Evolutionary conservation across 805 yeast species (phyloP).

Genomic region (Metschnikowia reukaufii): DNA sequence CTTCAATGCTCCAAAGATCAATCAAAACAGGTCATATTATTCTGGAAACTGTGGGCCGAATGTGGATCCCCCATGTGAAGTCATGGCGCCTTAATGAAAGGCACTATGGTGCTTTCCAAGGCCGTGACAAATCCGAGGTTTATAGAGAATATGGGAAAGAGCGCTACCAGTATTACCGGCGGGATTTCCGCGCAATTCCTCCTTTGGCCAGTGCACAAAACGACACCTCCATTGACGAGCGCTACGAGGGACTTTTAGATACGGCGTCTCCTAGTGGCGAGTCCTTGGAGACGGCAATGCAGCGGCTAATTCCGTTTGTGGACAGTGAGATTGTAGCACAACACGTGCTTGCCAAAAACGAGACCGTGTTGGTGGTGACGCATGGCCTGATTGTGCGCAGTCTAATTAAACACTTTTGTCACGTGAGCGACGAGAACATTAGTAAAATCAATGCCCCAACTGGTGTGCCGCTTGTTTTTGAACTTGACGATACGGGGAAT

Average conservation of each 20-base stretch:
- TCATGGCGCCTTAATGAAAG: conserved; percentile 46
- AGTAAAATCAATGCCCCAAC: conserved; percentile 44
- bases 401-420: conserved; percentile 37
- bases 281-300: conserved; percentile 39
- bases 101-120: conserved; percentile 46
- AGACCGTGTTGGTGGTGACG: conserved; percentile 39
- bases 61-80: conserved; percentile 40
- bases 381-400: conserved; percentile 46
- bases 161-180: conserved; percentile 38
- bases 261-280: conserved; percentile 39
- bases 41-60: conserved; percentile 29
- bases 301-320: conserved; percentile 40
- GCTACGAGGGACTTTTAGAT: conserved; percentile 29
- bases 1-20: conserved; percentile 40
- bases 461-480: conserved; percentile 46
- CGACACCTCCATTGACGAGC: conserved; percentile 37
- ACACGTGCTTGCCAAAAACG: conserved; percentile 24
- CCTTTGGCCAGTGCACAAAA: conserved; percentile 29
- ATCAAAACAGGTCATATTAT: conserved; percentile 44
- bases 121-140: conserved; percentile 38
- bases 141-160: conserved; percentile 36
- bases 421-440: conserved; percentile 38
- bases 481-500: conserved; percentile 32
- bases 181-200: conserved; percentile 40
- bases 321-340: conserved; percentile 28